These are phyloP conservation scores for Vaucheria bursata DNA, from an alignment of 352 stramenopile species.

Conservation along the genomic window DNA sequence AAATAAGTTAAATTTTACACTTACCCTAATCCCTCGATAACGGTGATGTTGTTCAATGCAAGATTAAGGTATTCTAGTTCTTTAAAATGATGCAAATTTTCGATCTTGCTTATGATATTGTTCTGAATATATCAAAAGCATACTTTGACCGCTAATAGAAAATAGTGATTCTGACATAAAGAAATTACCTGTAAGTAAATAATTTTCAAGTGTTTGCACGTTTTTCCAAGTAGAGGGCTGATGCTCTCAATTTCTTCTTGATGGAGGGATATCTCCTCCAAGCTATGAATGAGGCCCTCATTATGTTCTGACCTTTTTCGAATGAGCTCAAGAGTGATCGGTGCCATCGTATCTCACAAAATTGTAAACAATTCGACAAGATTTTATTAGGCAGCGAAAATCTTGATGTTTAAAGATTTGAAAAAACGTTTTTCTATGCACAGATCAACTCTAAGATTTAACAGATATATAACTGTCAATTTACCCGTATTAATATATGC, in stretches of 20 bases:
- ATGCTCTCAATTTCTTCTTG: constrained; percentile 84
- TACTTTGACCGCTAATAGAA: background rate
- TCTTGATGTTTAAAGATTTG: too few species aligned
- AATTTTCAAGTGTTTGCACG: constrained; percentile 81
- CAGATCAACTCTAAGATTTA: too few species aligned
- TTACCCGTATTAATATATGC: too few species aligned
- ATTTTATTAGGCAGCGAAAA: too few species aligned
- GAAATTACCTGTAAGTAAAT: constrained; percentile 64
- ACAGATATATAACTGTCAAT: too few species aligned
- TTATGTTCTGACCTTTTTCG: constrained; percentile 75
- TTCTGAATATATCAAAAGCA: constrained; percentile 60
- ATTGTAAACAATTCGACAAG: too few species aligned
- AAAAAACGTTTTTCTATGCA: too few species aligned
- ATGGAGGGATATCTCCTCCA: constrained; percentile 83
- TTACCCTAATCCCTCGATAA: constrained; percentile 61
- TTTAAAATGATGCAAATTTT: constrained; percentile 82
- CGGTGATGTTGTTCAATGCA: constrained; percentile 83
- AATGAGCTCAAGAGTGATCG: constrained; percentile 51
- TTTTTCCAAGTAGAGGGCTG: constrained; percentile 68
- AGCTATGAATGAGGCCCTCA: constrained; percentile 74
- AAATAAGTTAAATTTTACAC: background rate
- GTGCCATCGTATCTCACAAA: too few species aligned
- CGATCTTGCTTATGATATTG: constrained; percentile 86
- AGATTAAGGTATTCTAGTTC: constrained; percentile 88
- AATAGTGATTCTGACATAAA: too few species aligned